Base-by-base conservation (phyloP, 306 rosid genomes). In the Dalbergia oliveri region DNA sequence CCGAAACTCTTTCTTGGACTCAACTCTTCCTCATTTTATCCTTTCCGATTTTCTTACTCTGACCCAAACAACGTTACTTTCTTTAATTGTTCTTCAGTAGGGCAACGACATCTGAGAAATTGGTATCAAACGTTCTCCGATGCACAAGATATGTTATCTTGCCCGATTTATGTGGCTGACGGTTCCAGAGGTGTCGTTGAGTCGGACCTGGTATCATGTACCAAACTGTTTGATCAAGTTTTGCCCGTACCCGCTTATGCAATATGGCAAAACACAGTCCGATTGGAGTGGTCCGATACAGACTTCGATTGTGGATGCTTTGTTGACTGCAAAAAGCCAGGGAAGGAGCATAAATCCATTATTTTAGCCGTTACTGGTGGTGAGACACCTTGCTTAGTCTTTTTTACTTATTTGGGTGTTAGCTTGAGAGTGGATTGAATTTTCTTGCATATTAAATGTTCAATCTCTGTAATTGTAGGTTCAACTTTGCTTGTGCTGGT, bases 21-120 rank as follows among this genome's bases (percentile, higher is more conserved):
- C 15, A 47, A 47, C 14, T 47, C 11, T 13, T 47, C 53, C 65
- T 3, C 4, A n/a, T n/a, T n/a, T 35, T 15, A 11, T 11, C 66
- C 83, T 51, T 71, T 80, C 1, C 2, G 53, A 47, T 14, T 0
- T 5, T 0, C 9, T 6, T 0, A 0, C 1, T 11, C 0, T 4
- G 50, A 13, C 5, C 1, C 33, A 0, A 0, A n/a, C 21, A 68
- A 31, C 33, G 0, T 49, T 14, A 67, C 51, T 49, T 60, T 75
- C 59, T 76, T 82, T 6, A 0, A 82, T 75, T 82, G 85, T 26
- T 60, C 85, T 75, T 69, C 81, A 9, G 13, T 21, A 14, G 8
- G 57, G 53, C 34, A 66, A 66, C 54, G 7, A 26, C 43, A 74
- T 0, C 53, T 72, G 13, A 37, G 31, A 70, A 70, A 9, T 5